A percentile compares a stretch with the other conserved stretches of the same genome.
Conservation (phyloP, 1,284 basidiomycete species). For the Ganoderma sinense region DNA sequence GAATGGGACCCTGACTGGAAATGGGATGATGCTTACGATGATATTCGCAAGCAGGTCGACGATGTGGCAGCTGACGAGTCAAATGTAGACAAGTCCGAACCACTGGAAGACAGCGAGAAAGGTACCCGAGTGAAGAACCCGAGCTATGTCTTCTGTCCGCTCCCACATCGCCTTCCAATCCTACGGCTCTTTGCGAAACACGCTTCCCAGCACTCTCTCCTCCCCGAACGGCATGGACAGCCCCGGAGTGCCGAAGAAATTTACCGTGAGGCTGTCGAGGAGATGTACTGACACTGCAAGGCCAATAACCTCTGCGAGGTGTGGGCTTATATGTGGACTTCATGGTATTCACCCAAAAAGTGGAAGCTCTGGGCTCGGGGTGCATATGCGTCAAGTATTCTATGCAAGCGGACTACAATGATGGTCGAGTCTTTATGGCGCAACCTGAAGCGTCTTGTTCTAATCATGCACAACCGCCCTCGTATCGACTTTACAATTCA, state of each 20-base stretch:
- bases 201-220: slow-evolving; percentile 22
- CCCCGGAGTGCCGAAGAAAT: slow-evolving; percentile 7
- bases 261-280: slow-evolving; percentile 18
- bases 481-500: slow-evolving; percentile 19
- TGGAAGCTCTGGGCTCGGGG: slow-evolving; percentile 28
- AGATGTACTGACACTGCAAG: slow-evolving; percentile 29
- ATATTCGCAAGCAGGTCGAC: not conserved
- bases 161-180: slow-evolving; percentile 17
- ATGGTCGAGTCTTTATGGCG: slow-evolving; percentile 29
- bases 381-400: slow-evolving; percentile 12
- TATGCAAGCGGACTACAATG: slow-evolving; percentile 26
- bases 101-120: not conserved
- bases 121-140: too few relatives aligned
- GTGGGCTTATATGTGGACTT: slow-evolving; percentile 31
- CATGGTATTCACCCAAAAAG: slow-evolving; percentile 19
- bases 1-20: too few relatives aligned
- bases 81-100: not conserved
- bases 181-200: slow-evolving; percentile 25
- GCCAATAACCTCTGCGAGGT: slow-evolving; percentile 21
- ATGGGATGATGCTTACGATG: too few relatives aligned
- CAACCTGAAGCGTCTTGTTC: slow-evolving; percentile 19
- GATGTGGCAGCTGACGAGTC: not conserved
- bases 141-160: slow-evolving; percentile 24
- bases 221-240: slow-evolving; percentile 26
- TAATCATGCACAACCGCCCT: slow-evolving; percentile 18